A percentile compares a stretch with the other conserved stretches of the same genome.
Conservation (phyloP, 176 grass and related monocot species). For the Themeda triandra region DNA sequence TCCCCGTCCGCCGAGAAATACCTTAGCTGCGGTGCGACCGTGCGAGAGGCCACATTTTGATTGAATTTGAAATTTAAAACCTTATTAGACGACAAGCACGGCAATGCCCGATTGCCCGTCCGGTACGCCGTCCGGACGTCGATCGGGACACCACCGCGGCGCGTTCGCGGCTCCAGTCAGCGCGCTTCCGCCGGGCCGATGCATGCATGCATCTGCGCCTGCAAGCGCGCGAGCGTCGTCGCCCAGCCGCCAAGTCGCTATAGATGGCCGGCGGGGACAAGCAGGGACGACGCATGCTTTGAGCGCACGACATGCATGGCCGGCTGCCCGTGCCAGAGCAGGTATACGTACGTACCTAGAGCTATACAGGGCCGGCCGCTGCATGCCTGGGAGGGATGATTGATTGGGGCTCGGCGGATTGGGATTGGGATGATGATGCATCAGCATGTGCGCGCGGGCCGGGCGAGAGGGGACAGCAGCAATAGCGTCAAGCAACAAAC, state of each 20-base stretch:
- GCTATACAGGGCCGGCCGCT: neutral
- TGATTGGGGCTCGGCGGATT: neutral
- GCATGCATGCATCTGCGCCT: neutral
- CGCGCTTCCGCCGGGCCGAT: neutral
- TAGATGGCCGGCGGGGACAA: neutral
- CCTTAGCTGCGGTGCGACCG: too few species aligned
- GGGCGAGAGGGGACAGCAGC: slow-evolving; percentile 17
- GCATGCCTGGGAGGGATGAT: neutral
- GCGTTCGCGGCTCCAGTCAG: too few species aligned
- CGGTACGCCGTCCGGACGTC: too few species aligned
- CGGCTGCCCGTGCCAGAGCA: neutral
- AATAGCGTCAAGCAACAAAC: slow-evolving; percentile 36
- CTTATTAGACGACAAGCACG: too few species aligned
- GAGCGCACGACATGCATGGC: neutral
- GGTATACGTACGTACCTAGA: neutral
- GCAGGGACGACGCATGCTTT: neutral
- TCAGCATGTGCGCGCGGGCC: neutral
- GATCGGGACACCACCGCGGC: too few species aligned
- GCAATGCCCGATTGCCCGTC: too few species aligned
- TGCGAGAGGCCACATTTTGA: too few species aligned
- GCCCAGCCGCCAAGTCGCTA: neutral
- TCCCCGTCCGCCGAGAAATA: too few species aligned
- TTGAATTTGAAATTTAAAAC: too few species aligned
- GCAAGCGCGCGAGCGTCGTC: neutral
- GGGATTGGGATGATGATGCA: neutral